Evolutionary conservation across 257 asterid species (phyloP).

Genomic region (Scutellaria minor): DNA sequence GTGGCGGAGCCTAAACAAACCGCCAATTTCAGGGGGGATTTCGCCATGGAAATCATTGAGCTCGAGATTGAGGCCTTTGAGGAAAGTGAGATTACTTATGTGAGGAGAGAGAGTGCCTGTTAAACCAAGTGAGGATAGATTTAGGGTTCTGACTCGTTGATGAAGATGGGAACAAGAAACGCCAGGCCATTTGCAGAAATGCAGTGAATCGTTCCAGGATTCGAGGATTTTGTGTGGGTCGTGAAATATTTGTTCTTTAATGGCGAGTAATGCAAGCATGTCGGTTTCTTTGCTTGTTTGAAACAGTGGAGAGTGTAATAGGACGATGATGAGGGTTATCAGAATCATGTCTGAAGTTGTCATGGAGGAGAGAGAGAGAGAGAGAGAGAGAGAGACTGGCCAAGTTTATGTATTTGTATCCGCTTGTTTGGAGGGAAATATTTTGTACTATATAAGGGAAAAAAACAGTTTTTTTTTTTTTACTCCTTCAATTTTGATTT

Average conservation of each 20-base stretch:
- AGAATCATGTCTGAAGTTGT: not conserved
- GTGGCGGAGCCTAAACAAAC: conserved; percentile 28
- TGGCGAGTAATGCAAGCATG: conserved; percentile 35
- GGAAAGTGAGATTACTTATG: conserved; percentile 32
- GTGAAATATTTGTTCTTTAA: conserved; percentile 28
- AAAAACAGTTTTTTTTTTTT: too few species aligned
- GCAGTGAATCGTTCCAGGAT: conserved; percentile 31
- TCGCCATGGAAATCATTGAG: conserved; percentile 30
- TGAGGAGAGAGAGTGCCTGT: conserved; percentile 29
- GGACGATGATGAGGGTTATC: not conserved
- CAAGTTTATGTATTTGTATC: not conserved
- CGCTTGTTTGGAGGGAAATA: conserved; percentile 22
- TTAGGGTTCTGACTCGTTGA: conserved; percentile 22
- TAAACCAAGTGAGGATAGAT: conserved; percentile 20
- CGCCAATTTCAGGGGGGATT: conserved; percentile 35
- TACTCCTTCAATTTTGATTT: too few species aligned
- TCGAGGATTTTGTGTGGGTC: conserved; percentile 27
- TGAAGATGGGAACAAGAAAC: conserved; percentile 25
- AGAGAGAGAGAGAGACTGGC: not conserved
- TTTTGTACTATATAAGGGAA: too few species aligned
- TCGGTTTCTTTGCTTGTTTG: conserved; percentile 26
- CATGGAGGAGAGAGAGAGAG: conserved; percentile 3
- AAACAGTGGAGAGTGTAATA: conserved; percentile 9
- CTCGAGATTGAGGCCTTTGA: conserved; percentile 28
- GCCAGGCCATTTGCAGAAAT: conserved; percentile 35